A percentile compares a stretch with the other conserved stretches of the same genome.
phyloP scores from a whole-genome alignment of 2,329 filamentous ascomycete species.

The Berkeleyomyces rouxiae region DNA sequence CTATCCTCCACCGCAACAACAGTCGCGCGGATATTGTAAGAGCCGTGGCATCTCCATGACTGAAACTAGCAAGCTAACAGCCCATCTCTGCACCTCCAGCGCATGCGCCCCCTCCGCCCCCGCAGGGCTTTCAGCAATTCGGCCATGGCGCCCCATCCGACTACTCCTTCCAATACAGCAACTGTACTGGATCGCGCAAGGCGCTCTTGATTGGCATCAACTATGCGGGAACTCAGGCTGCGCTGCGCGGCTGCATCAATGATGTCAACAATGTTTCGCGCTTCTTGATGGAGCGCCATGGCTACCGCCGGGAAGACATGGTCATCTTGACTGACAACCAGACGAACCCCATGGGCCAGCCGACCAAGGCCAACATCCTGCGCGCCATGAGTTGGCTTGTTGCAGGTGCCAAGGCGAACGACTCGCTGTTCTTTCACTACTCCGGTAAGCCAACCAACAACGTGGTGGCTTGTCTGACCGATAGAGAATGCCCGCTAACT shows the following conservation, averaged over 20 bases:
- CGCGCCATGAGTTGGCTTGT: constrained; percentile 43
- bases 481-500: background rate
- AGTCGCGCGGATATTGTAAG: constrained; percentile 1
- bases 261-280: constrained; percentile 43
- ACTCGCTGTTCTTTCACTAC: constrained; percentile 44
- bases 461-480: background rate
- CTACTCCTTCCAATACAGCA: constrained; percentile 82
- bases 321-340: constrained; percentile 40
- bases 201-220: constrained; percentile 44
- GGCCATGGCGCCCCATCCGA: constrained; percentile 62
- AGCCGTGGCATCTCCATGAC: background rate
- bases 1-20: background rate
- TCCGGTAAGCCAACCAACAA: constrained; percentile 23
- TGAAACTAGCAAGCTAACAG: constrained; percentile 15
- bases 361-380: constrained; percentile 37
- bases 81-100: constrained; percentile 25
- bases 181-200: constrained; percentile 66
- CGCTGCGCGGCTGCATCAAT: constrained; percentile 43
- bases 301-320: constrained; percentile 42
- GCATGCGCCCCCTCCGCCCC: constrained; percentile 43
- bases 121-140: constrained; percentile 51
- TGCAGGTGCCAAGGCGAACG: constrained; percentile 38
- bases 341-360: constrained; percentile 39
- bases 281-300: constrained; percentile 36
- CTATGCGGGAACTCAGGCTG: constrained; percentile 39